These are phyloP conservation scores for Forsythia viridissima DNA, from an alignment of 257 asterid species.

Conservation along the genomic window DNA sequence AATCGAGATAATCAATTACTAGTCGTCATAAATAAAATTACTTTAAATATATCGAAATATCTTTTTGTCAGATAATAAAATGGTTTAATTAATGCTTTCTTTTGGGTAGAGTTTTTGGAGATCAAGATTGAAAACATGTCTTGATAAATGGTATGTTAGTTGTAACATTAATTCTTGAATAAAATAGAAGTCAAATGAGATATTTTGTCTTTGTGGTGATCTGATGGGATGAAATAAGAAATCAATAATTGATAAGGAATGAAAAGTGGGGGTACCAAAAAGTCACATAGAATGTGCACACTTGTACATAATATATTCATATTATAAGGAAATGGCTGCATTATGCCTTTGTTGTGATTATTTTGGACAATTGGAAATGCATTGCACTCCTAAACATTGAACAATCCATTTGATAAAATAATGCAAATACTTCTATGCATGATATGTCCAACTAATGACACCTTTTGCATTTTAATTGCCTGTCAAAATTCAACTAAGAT, in stretches of 20 bases:
- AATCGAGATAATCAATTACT: no score
- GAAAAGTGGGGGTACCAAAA: conserved; percentile 5
- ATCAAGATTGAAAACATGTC: not conserved
- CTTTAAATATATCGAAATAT: no score
- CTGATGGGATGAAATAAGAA: not conserved
- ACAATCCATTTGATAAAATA: not conserved
- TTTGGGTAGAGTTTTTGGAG: conserved; percentile 2
- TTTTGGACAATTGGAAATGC: conserved; percentile 1
- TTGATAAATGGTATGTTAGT: not conserved
- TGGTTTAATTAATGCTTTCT: not conserved
- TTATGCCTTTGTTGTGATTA: conserved; percentile 9
- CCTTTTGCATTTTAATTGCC: not conserved
- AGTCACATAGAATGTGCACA: not conserved
- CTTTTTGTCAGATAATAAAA: no score
- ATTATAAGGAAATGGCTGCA: conserved; percentile 2
- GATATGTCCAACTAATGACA: not conserved
- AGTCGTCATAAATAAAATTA: no score
- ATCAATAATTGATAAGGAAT: not conserved
- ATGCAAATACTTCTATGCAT: not conserved
- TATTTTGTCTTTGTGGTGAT: not conserved
- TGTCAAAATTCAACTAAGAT: no score
- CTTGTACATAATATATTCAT: not conserved
- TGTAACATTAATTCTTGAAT: not conserved
- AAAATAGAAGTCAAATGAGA: not conserved
- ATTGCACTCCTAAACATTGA: conserved; percentile 15